Conservation (phyloP, 2,329 filamentous ascomycete genomes). For the Diplodia corticola region DNA sequence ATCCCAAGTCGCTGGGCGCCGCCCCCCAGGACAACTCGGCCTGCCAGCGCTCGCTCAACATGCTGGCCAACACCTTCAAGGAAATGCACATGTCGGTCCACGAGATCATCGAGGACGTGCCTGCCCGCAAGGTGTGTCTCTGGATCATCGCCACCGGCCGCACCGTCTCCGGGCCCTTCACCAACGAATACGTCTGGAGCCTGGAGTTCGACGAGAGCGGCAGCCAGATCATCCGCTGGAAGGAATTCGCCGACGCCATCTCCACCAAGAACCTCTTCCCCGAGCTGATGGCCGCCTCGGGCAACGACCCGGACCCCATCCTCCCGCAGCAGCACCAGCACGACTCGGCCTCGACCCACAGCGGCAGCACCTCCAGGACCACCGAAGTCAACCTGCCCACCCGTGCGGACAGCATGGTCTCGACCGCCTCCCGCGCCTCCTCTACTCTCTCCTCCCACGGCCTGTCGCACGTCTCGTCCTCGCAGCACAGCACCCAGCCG, state of each 20-base stretch:
- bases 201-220: constrained; percentile 22
- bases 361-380: not conserved
- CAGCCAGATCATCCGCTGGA: constrained; percentile 18
- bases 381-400: not conserved
- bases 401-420: constrained; percentile 21
- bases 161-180: constrained; percentile 28
- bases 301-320: not conserved
- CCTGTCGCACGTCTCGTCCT: not conserved
- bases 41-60: constrained; percentile 4
- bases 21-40: constrained; percentile 7
- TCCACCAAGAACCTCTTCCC: constrained; percentile 25
- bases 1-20: constrained; percentile 11
- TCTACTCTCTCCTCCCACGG: constrained; percentile 2
- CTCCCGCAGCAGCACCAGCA: not conserved
- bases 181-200: constrained; percentile 25
- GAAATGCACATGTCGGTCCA: constrained; percentile 5
- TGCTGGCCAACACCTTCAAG: constrained; percentile 19
- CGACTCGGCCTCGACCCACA: not conserved
- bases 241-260: constrained; percentile 19
- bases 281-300: constrained; percentile 26
- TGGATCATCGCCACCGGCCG: constrained; percentile 13
- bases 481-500: constrained; percentile 5
- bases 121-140: constrained; percentile 14
- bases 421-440: not conserved
- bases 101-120: constrained; percentile 20